These are phyloP conservation scores for Brassica rapa DNA, from an alignment of 345 rosid species.

Conservation along the genomic window DNA sequence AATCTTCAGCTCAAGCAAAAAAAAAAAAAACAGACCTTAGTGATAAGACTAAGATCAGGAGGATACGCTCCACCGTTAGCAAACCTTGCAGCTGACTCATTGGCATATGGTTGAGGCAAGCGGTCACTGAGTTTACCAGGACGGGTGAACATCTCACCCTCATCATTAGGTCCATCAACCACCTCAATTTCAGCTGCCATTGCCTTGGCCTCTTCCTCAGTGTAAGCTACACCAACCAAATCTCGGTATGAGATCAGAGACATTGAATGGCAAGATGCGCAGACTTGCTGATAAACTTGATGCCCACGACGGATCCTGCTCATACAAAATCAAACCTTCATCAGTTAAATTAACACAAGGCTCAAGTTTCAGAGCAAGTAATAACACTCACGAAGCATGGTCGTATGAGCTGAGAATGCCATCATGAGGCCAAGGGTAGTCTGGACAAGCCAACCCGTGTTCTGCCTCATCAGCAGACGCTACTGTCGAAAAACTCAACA, in stretches of 20 bases:
- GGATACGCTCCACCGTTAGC: conserved; percentile 99
- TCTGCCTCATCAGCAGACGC: conserved; percentile 99
- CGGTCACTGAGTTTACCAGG: conserved; percentile 99
- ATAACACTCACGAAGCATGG: conserved; percentile 89
- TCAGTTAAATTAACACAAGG: neutral
- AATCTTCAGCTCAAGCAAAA: neutral
- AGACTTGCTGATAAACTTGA: conserved; percentile 94
- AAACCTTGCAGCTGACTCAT: conserved; percentile 97
- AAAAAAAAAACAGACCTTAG: conserved; percentile 61
- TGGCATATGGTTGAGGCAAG: conserved; percentile 84
- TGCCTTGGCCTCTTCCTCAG: conserved; percentile 98
- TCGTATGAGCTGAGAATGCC: conserved; percentile 99
- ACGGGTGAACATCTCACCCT: conserved; percentile 98
- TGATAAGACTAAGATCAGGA: conserved; percentile 97
- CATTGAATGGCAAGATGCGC: conserved; percentile 99
- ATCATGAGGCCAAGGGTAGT: conserved; percentile 97
- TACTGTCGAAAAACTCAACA: conserved; percentile 70
- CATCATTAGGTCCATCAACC: conserved; percentile 98
- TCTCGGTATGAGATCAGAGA: conserved; percentile 91
- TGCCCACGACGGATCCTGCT: conserved; percentile 98
- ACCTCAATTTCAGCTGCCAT: conserved; percentile 99
- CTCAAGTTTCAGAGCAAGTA: neutral
- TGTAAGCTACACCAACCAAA: conserved; percentile 97
- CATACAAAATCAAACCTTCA: conserved; percentile 34
- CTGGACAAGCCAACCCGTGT: conserved; percentile 81